These are phyloP conservation scores for Rhynchosporium agropyri DNA, from an alignment of 2,329 filamentous ascomycete genomes.

Conservation along the genomic window DNA sequence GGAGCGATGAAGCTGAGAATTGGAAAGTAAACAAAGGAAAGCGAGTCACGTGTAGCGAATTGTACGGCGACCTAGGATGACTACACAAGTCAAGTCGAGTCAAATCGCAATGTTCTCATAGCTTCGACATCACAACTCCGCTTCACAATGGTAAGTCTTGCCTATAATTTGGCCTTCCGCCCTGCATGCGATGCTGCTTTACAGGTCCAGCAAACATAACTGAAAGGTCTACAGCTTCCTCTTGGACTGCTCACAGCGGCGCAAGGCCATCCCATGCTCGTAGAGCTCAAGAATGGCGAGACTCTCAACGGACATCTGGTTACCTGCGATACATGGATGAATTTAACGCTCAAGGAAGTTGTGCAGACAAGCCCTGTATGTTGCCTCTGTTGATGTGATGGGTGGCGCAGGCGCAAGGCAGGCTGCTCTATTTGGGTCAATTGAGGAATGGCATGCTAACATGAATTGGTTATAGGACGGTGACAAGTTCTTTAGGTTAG, in stretches of 20 bases:
- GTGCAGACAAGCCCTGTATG: constrained; percentile 86
- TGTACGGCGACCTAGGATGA: constrained; percentile 1
- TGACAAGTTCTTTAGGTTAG: constrained; percentile 88
- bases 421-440: neutral
- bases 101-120: neutral
- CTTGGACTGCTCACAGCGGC: constrained; percentile 89
- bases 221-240: constrained; percentile 55
- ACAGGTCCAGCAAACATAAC: neutral
- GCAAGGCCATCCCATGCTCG: constrained; percentile 96
- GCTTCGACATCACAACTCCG: neutral
- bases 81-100: too few relatives aligned
- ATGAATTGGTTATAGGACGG: constrained; percentile 64
- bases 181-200: neutral
- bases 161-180: too few relatives aligned
- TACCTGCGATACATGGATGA: constrained; percentile 99
- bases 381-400: constrained; percentile 9
- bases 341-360: constrained; percentile 94
- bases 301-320: constrained; percentile 95
- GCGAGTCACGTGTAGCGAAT: neutral
- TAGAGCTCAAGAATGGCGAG: constrained; percentile 96
- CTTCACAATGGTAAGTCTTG: neutral
- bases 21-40: neutral
- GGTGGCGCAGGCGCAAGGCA: neutral
- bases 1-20: too few relatives aligned
- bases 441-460: constrained; percentile 11